Base-by-base conservation (phyloP, 768 basidiomycete genomes). In the Pisolithus marmoratus region DNA sequence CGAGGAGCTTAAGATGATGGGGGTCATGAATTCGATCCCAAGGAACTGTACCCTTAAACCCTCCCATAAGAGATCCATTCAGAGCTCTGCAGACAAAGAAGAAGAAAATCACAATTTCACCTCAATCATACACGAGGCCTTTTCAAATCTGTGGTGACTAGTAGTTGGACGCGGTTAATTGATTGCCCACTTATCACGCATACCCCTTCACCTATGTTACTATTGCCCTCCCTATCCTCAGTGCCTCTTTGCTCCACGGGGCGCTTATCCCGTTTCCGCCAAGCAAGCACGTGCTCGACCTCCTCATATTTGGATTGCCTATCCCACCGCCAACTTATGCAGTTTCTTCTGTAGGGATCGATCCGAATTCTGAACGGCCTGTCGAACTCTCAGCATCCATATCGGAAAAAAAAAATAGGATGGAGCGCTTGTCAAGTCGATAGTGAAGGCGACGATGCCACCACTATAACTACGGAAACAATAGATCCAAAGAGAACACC, bases 351-450 rank as follows among this genome's bases (percentile, higher is more conserved):
- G 67, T 67, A 19, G 69, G 67, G 7, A 70, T 60, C 9, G 48
- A 48, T 46, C 58, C 67, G 9, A 71, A 70, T 17, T 74, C n/a
- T 79, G 59, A 82, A 83, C 5, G 82, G 75, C 44, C 83, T 70
- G 46, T 14, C 17, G 36, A 37, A 14, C 29, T 40, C 47, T 11
- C 43, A 37, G 19, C 43, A 26, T n/a, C 24, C 38, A 24, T 27
- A 38, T 22, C 2, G 42, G 22, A 27, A 27, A 2, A 3, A 27
- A 3, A 27, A 5, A 3, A 2, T 27, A 27, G 26, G 5, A 27
- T 5, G 26, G 8, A 27, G 26, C 26, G 26, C 26, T 3, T 27
- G 26, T 3, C 5, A 27, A 5, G 26, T 8, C 26, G 8, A 27
- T 8, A 27, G 26, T 8, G 26, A 27, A 27, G 8, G 26, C 26